Evolutionary conservation across 1,284 basidiomycete genomes (phyloP).

Genomic region (Gomphus sp.): DNA sequence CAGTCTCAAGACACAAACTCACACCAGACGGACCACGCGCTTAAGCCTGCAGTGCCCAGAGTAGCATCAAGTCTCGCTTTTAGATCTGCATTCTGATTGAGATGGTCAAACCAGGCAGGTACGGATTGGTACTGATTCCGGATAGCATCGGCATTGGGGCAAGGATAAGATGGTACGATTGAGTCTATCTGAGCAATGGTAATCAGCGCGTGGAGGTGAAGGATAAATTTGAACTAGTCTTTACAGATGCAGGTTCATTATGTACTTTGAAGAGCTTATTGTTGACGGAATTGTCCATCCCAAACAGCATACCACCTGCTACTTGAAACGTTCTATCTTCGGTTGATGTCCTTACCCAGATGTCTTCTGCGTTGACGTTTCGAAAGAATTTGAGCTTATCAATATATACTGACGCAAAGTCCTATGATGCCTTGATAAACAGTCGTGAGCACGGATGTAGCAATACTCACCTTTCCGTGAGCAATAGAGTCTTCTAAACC

Average conservation of each 20-base stretch:
- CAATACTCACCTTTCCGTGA: slow-evolving; percentile 36
- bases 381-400: slow-evolving; percentile 31
- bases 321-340: slow-evolving; percentile 43
- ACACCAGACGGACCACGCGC: slow-evolving; percentile 41
- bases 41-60: slow-evolving; percentile 34
- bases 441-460: not conserved
- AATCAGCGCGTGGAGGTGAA: not conserved
- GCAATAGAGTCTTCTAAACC: slow-evolving; percentile 38
- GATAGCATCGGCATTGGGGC: slow-evolving; percentile 35
- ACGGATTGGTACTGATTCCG: slow-evolving; percentile 35
- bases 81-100: slow-evolving; percentile 30
- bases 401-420: slow-evolving; percentile 44
- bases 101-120: slow-evolving; percentile 41
- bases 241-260: slow-evolving; percentile 30
- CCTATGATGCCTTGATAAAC: slow-evolving; percentile 20
- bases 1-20: slow-evolving; percentile 11
- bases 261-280: slow-evolving; percentile 30
- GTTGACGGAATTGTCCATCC: slow-evolving; percentile 35
- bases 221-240: slow-evolving; percentile 11
- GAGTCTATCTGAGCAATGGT: slow-evolving; percentile 33
- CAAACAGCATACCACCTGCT: slow-evolving; percentile 37
- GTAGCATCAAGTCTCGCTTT: slow-evolving; percentile 32
- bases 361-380: too few relatives aligned
- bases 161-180: slow-evolving; percentile 39
- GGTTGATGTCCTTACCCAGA: slow-evolving; percentile 36